Base-by-base conservation (phyloP, 495 filamentous ascomycete genomes). In the Hypomontagnella submonticulosa region DNA sequence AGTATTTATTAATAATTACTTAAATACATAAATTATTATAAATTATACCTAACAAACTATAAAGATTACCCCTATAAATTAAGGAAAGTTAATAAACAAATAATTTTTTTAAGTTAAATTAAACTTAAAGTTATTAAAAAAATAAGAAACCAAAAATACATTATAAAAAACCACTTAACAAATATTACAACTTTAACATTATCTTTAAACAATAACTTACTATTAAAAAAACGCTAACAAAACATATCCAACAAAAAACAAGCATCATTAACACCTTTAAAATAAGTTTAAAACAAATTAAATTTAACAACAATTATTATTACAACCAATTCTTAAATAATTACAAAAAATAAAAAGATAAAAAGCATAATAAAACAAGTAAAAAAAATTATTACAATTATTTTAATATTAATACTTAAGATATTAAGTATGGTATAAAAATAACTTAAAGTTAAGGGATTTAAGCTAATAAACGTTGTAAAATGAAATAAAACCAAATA, bases 11-110 rank as follows among this genome's bases (percentile, higher is more conserved):
- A 41, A 4, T 13, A 13, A 41, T 41, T 41, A 6, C 4, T 41
- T 41, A 41, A 41, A 41, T 41, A 13, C n/a, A 13, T 41, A 9
- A 41, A 41, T 41, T 41, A 41, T 13, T 13, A 41, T 13, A 41
- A 41, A 4, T 41, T 41, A 41, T 41, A 41, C 12, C 13, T 41
- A 41, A 41, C 12, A 41, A 41, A 41, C 12, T 13, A 41, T 41
- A 41, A 41, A 41, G 12, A 41, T 41, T 41, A 41, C 13, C 13
- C 13, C 8, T 8, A 41, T 41, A 41, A 41, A 41, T 13, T 13
- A 8, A 41, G 13, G 13, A 41, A 13, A 41, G 13, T 41, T 41
- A 41, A 41, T 13, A 13, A 13, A 41, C 13, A 41, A 41, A 41
- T 41, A 4, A 41, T 41, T 9, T 13, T 13, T 8, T 41, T 41